Percentiles rank a stretch among this genome's conserved stretches.
Conservation (phyloP, 768 basidiomycete species). For the Hygrophorus russula region DNA sequence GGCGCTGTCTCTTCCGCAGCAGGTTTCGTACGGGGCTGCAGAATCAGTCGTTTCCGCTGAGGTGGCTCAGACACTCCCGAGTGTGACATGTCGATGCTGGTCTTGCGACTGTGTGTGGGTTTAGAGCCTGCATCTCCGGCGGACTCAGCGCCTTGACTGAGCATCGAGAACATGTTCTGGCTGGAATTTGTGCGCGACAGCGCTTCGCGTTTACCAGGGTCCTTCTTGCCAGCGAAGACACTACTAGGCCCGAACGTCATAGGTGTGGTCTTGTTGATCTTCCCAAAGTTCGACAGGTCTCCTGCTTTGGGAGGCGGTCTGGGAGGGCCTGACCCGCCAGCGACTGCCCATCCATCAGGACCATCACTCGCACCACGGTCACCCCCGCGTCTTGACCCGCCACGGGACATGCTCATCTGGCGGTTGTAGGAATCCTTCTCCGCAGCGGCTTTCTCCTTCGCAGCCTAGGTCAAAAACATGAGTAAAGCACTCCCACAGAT, state of each 20-base stretch:
- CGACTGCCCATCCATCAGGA: conserved; percentile 85
- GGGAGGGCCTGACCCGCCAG: conserved; percentile 33
- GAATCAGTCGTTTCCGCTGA: conserved; percentile 61
- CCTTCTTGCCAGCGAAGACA: conserved; percentile 70
- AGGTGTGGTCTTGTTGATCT: conserved; percentile 56
- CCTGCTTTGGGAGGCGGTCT: conserved; percentile 70
- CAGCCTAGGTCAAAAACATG: conserved; percentile 38
- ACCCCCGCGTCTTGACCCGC: conserved; percentile 81
- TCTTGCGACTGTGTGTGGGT: conserved; percentile 36
- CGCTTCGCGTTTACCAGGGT: conserved; percentile 43
- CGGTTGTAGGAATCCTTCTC: conserved; percentile 52
- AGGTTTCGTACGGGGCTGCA: conserved; percentile 72
- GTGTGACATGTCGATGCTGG: conserved; percentile 38
- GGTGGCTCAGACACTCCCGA: conserved; percentile 33
- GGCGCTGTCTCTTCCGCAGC: conserved; percentile 29
- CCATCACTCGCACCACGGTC: conserved; percentile 47
- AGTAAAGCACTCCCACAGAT: neutral
- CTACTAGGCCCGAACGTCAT: conserved; percentile 79
- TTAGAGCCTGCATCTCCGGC: conserved; percentile 39
- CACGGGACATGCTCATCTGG: conserved; percentile 74
- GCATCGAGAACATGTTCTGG: conserved; percentile 84
- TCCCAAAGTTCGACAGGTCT: conserved; percentile 80
- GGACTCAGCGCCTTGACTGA: conserved; percentile 52
- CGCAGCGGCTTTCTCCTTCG: conserved; percentile 65
- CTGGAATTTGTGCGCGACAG: conserved; percentile 71